Base-by-base conservation (phyloP, 352 stramenopile species). In the Globisporangium radiosum region DNA sequence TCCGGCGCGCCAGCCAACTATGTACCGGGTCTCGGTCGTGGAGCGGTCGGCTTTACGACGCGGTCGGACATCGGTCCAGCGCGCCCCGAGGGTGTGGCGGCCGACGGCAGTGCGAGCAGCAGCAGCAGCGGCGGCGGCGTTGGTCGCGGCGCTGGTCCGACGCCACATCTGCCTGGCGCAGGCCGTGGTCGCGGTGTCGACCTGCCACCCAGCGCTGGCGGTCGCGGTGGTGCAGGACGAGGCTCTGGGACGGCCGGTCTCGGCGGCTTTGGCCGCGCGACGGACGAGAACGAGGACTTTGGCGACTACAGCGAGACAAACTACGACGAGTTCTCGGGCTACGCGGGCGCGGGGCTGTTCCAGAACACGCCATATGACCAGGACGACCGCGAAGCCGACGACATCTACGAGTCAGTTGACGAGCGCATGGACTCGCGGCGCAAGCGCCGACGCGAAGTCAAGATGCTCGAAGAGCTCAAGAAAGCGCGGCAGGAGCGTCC, bases 21-120 rank as follows among this genome's bases (percentile, higher is more conserved):
- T 78, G 88, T 99, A 17, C 85, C 97, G 7, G 96, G 97, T 54
- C 73, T 98, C 7, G 97, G 96, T 33, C 90, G 96, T 55, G 96
- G 97, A 53, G 96, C 95, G 38, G 81, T 98, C 44, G 96, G 97
- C 25, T 99, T 99, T 72, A 98, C 96, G 6, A 99, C 96, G 15
- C 91, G 96, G 13, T 98, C 88, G 54, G 96, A 99, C 68, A 98
- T 99, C 62, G 97, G 96, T 6, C 92, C 94, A 4, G 93, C 90
- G 53, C 76, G 87, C 17, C 50, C 50, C 14, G 50, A 54, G 33
- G 52, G 52, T 2, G 9, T 56, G 13, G 67, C 70, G 7, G 72
- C 78, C 13, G 83, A 91, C 47, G 87, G 77, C 19, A 42, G 40
- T 36, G 53, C n/a, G 4, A 17, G 45, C 44, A 17, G 14, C 9